Percentiles rank a stretch among this genome's conserved stretches.
These are phyloP conservation scores for Suillus decipiens DNA, from an alignment of 768 basidiomycete species.

Conservation along the genomic window DNA sequence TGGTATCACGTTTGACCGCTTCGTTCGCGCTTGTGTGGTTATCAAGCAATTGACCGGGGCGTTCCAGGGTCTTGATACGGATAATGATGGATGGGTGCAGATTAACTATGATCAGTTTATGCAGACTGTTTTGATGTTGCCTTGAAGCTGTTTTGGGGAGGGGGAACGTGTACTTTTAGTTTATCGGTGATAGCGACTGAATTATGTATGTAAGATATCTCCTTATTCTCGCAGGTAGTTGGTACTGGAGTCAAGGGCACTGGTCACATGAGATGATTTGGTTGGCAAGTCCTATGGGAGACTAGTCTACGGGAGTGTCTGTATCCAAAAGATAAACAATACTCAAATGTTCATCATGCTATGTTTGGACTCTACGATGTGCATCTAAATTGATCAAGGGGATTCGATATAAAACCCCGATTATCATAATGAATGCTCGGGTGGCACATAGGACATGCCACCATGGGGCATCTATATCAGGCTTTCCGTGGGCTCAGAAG, in stretches of 20 bases:
- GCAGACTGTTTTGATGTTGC: slow-evolving; percentile 48
- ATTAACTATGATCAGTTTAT: slow-evolving; percentile 59
- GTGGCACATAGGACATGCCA: slow-evolving; percentile 29
- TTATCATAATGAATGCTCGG: slow-evolving; percentile 44
- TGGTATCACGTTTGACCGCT: slow-evolving; percentile 84
- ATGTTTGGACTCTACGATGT: no score
- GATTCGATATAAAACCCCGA: slow-evolving; percentile 40
- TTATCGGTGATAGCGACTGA: not conserved
- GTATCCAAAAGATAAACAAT: no score
- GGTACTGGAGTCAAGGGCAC: no score
- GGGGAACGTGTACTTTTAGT: not conserved
- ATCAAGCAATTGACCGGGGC: slow-evolving; percentile 76
- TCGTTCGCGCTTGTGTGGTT: slow-evolving; percentile 83
- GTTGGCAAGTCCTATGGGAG: no score
- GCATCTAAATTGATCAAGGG: no score
- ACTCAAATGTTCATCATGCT: no score
- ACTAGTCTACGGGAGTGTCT: no score
- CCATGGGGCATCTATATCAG: slow-evolving; percentile 37
- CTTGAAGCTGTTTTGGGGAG: slow-evolving; percentile 31
- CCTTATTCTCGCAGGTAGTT: not conserved
- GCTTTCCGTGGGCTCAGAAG: slow-evolving; percentile 35
- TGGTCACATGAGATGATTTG: no score
- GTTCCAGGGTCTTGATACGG: slow-evolving; percentile 65
- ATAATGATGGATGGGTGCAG: slow-evolving; percentile 56
- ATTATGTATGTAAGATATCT: slow-evolving; percentile 1